Evolutionary conservation across 192 early-diverging fungal genomes (phyloP).

Genomic region (Backusella australiensis): DNA sequence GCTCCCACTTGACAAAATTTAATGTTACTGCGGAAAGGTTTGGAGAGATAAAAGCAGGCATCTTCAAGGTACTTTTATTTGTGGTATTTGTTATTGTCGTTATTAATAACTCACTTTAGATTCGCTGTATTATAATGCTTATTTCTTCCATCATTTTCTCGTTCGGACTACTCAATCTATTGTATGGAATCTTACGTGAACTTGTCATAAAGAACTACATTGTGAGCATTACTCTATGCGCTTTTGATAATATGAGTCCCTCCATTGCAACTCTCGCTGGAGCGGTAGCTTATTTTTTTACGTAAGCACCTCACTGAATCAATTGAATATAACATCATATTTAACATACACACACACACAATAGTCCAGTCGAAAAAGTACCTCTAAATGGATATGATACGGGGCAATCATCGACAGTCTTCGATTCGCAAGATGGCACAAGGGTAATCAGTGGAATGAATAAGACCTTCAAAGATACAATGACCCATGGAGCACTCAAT

Average conservation of each 20-base stretch:
- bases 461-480: constrained; percentile 4
- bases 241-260: constrained; percentile 10
- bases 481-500: constrained; percentile 3
- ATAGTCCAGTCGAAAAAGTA: constrained; percentile 2
- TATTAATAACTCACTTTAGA: neutral
- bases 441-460: neutral
- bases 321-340: neutral
- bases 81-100: too few relatives aligned
- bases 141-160: constrained; percentile 6
- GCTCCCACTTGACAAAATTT: constrained; percentile 12
- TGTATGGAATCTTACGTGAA: constrained; percentile 27
- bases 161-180: constrained; percentile 20
- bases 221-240: constrained; percentile 7
- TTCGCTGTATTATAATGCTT: constrained; percentile 12
- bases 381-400: neutral
- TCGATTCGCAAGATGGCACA: neutral
- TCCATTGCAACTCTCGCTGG: constrained; percentile 5
- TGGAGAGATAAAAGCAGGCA: constrained; percentile 19
- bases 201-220: constrained; percentile 9
- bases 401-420: neutral
- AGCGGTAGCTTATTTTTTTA: constrained; percentile 19
- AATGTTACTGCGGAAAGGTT: constrained; percentile 10
- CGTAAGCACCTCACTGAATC: neutral
- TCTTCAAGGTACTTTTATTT: constrained; percentile 10
- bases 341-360: neutral